Evolutionary conservation across 2,329 filamentous ascomycete genomes (phyloP), one percentile per base, ranked within the genome.

Genomic region (Aspergillus quadricinctus): DNA sequence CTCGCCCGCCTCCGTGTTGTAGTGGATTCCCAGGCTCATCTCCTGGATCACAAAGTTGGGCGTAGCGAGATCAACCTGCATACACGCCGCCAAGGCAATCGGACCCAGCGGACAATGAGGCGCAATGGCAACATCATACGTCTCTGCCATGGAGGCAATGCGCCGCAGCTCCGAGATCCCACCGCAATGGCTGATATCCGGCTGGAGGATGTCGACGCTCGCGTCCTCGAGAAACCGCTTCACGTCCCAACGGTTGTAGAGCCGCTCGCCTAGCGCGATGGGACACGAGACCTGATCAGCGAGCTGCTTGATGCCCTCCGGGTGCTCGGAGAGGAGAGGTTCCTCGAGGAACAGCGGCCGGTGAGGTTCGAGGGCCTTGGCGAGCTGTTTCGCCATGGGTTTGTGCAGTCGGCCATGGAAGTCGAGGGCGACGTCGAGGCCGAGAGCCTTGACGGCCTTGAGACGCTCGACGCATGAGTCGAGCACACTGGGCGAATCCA

Each of bases 1-100:
- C 2, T 83, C 79, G 1, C 83, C 85, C 0, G 80, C 81, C 64
- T 81, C 80, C 3, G 73, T 72, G 63, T 92, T 92, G 67, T 92
- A 92, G 69, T 92, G 89, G 63, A 92, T 92, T 0, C 88, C 89
- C 29, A 91, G 66, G 53, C 85, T 87, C 89, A 91, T 91, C 71
- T 92, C 88, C 66, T 89, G 85, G 31, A 92, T 91, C 0, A 81
- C 83, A 67, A 88, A 90, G 69, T 88, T 91, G 21, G 80, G 80
- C 21, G 76, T 83, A 9, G 73, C 76, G 21, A 82, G 77, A 25
- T 84, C 85, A 1, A 91, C 82, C 60, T 91, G 88, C 43, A 90
- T 78, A 54, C 81, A 85, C 0, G 88, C 88, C 0, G 88, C 88
- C 17, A 91, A 75, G 0, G 88, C 87, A 50, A 92, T 87, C 0